These are phyloP conservation scores for Salvia splendens DNA, from an alignment of 257 asterid genomes.

Conservation along the genomic window DNA sequence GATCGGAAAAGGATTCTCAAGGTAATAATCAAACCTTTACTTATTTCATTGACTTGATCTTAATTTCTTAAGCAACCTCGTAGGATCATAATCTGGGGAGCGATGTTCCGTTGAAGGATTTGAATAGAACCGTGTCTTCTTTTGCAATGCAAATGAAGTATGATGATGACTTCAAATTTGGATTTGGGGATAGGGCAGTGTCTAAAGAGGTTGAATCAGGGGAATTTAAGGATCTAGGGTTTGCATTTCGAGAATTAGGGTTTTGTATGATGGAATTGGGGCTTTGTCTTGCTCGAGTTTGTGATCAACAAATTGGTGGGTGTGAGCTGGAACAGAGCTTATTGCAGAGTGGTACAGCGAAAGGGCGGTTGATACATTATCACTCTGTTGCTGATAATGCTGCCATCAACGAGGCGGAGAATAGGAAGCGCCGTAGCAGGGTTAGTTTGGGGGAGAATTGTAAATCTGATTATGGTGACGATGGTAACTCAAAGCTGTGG, in stretches of 20 bases:
- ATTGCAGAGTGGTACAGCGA: slow-evolving; percentile 66
- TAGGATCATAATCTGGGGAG: slow-evolving; percentile 88
- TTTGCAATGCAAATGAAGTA: slow-evolving; percentile 83
- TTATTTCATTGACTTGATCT: background rate
- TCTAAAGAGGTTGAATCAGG: slow-evolving; percentile 29
- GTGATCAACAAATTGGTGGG: slow-evolving; percentile 63
- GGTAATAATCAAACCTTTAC: slow-evolving; percentile 43
- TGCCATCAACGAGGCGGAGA: slow-evolving; percentile 44
- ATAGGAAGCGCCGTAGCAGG: slow-evolving; percentile 32
- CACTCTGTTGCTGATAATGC: slow-evolving; percentile 63
- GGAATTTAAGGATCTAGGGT: slow-evolving; percentile 57
- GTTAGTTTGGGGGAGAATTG: slow-evolving; percentile 23
- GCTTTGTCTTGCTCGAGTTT: slow-evolving; percentile 66
- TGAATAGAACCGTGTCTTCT: slow-evolving; percentile 75
- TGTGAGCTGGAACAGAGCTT: slow-evolving; percentile 75
- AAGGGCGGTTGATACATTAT: slow-evolving; percentile 85
- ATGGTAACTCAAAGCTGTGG: slow-evolving; percentile 50
- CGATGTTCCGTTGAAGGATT: slow-evolving; percentile 73
- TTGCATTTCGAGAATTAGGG: slow-evolving; percentile 61
- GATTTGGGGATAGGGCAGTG: slow-evolving; percentile 20
- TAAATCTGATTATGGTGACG: slow-evolving; percentile 10
- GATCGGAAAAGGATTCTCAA: slow-evolving; percentile 71
- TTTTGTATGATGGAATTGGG: slow-evolving; percentile 77
- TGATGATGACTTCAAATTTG: slow-evolving; percentile 35
- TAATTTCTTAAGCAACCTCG: slow-evolving; percentile 16